Percentiles rank a stretch among this genome's conserved stretches.
phyloP scores from a whole-genome alignment of 2,329 filamentous ascomycete genomes.

The Fusarium clavum region DNA sequence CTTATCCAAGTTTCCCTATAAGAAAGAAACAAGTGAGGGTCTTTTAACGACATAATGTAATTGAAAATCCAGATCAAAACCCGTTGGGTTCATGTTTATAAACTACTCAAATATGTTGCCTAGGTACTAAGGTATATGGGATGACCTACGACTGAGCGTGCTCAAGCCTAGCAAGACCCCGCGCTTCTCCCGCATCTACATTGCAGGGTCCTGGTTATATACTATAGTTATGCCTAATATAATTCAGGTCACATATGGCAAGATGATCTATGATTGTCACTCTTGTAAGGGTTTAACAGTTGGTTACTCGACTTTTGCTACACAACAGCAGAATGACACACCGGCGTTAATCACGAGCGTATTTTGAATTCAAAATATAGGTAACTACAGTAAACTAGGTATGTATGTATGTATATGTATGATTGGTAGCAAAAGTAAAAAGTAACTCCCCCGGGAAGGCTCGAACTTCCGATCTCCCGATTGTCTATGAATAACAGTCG shows the following conservation, averaged over 20 bases:
- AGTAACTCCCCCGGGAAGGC: constrained; percentile 46
- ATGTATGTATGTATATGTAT: too few species aligned
- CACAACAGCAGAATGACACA: not conserved
- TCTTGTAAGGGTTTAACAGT: not conserved
- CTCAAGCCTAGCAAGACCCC: not conserved
- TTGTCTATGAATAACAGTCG: constrained; percentile 44
- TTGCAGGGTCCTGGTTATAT: not conserved
- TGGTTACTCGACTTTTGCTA: not conserved
- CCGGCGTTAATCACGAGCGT: not conserved
- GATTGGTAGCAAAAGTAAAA: not conserved
- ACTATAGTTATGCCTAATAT: not conserved
- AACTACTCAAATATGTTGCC: not conserved
- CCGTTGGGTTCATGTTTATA: not conserved
- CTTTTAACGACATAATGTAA: not conserved
- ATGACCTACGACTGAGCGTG: not conserved
- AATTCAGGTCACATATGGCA: not conserved
- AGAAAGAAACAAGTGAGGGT: not conserved
- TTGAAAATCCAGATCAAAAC: not conserved
- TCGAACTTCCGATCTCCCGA: constrained; percentile 49
- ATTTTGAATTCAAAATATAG: not conserved
- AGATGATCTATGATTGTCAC: not conserved
- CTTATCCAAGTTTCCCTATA: not conserved
- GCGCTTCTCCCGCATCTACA: not conserved
- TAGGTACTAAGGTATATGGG: not conserved
- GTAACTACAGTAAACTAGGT: too few species aligned